Conservation (phyloP, 2,329 filamentous ascomycete genomes). For the Rutstroemia sp. region DNA sequence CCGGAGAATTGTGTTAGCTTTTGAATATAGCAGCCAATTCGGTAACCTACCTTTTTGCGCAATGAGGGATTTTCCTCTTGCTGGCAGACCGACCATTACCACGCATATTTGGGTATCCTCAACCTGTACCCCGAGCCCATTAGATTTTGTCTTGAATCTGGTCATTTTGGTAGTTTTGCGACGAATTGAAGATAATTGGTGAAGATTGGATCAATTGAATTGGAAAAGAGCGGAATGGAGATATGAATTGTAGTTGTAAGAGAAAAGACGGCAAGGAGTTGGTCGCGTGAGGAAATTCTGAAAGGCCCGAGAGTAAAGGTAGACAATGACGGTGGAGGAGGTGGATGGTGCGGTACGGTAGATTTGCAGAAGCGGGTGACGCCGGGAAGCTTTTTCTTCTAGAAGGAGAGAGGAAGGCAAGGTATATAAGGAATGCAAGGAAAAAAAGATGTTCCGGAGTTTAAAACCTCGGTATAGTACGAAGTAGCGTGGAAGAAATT, state of each 20-base stretch:
- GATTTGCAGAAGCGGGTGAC: neutral
- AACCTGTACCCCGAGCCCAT: slow-evolving; percentile 72
- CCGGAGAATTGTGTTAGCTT: neutral
- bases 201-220: neutral
- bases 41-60: slow-evolving; percentile 75
- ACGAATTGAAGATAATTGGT: neutral
- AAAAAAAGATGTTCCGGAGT: neutral
- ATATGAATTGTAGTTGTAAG: neutral
- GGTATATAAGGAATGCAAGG: neutral
- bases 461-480: neutral
- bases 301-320: neutral
- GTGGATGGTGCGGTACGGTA: neutral
- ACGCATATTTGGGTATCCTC: slow-evolving; percentile 97
- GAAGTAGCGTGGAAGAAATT: too few relatives aligned
- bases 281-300: slow-evolving; percentile 6
- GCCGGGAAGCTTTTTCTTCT: neutral
- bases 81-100: slow-evolving; percentile 96
- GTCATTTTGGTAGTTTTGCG: slow-evolving; percentile 15
- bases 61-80: slow-evolving; percentile 93
- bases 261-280: neutral
- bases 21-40: neutral
- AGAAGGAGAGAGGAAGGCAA: neutral
- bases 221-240: neutral
- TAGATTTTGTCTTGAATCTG: slow-evolving; percentile 34
- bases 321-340: neutral